Base-by-base conservation (phyloP, 805 yeast genomes). In the Kurtzmaniella cleridarum region DNA sequence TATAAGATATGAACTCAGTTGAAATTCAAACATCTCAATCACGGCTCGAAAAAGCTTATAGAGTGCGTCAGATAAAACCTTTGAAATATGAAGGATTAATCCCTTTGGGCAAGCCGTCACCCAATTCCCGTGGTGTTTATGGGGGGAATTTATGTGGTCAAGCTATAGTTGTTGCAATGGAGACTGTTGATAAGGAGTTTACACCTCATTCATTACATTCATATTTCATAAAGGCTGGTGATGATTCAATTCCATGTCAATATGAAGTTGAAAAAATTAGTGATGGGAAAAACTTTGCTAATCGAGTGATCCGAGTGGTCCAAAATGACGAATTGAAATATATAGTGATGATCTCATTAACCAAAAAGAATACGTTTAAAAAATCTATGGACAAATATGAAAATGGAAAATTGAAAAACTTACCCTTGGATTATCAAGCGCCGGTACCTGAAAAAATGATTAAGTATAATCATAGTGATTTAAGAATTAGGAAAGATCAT, bases 151-250 rank as follows among this genome's bases (percentile, higher is more conserved):
- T 66, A 13, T 51, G 64, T 29, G 56, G 62, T 2, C 69, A 64
- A 43, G 56, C 64, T 2, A 38, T 62, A 9, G 47, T 61, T 24
- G 72, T 61, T 11, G 68, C 67, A 3, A 59, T 66, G 55, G 59
- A 57, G 36, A 49, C 60, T 12, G 49, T 53, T 3, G 48, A 48
- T 0, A 47, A 50, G 4, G 63, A 57, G 3, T 67, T 59, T 45
- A 55, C 55, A n/a, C 73, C 73, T 2, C 69, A 66, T 37, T 65
- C 71, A 1, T 48, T 66, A 28, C 72, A 67, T 42, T 60, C 66
- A 14, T 64, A 60, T 41, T 66, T 67, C 41, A 56, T 65, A 17
- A 62, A 62, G 41, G 65, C 67, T 10, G 69, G 64, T n/a, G 54
- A 50, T 38, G 70, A 62, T 39, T 35, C 45, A 12, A 36, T 30